phyloP scores from a whole-genome alignment of 148 eudicot genomes.

The Rhododendron vialii region DNA sequence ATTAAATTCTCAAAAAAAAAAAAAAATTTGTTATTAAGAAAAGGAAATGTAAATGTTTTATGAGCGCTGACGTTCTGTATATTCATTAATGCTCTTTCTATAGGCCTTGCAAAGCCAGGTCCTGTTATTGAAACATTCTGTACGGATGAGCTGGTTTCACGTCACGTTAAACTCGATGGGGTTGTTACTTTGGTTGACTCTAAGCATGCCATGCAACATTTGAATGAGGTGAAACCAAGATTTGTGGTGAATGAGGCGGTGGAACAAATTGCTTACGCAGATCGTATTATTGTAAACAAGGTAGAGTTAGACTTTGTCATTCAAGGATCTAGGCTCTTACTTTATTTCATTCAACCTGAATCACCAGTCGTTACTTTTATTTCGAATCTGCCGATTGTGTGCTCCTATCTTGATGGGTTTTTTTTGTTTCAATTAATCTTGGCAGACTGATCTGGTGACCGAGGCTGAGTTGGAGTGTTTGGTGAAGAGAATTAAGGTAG shows the following conservation, averaged over 20 bases:
- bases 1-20: background rate
- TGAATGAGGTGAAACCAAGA: conserved; percentile 84
- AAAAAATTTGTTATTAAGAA: too few species aligned
- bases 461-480: conserved; percentile 58
- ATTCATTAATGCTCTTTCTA: conserved; percentile 8
- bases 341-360: conserved; percentile 7
- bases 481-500: conserved; percentile 60
- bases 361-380: background rate
- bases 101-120: conserved; percentile 98
- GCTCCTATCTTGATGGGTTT: background rate
- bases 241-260: conserved; percentile 93
- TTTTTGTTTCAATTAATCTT: conserved; percentile 14
- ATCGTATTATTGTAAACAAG: conserved; percentile 87
- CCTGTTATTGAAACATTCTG: conserved; percentile 97
- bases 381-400: background rate
- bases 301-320: conserved; percentile 25
- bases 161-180: conserved; percentile 79
- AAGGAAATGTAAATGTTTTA: background rate
- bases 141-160: conserved; percentile 78
- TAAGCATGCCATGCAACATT: conserved; percentile 72
- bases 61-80: background rate
- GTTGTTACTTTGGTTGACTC: conserved; percentile 94
- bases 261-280: conserved; percentile 98
- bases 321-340: background rate
- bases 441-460: conserved; percentile 73